Evolutionary conservation across 345 rosid species (phyloP), one percentile per base, ranked within the genome.

Genomic region (Gossypium stocksii): DNA sequence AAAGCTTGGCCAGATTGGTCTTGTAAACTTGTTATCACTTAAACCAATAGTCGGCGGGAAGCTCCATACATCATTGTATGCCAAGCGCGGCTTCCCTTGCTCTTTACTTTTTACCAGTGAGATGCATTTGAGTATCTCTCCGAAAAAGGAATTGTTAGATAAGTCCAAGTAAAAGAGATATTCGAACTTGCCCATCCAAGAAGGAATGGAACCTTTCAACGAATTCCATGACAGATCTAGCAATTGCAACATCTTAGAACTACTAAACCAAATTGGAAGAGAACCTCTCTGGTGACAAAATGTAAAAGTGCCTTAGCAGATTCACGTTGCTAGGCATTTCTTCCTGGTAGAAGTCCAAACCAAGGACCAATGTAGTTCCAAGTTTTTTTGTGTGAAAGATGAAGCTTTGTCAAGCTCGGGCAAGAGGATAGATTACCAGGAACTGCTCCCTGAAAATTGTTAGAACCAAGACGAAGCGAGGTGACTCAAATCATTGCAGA

Each of bases 81-180:
- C 10, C 8, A 72, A 44, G 2, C 23, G 9, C 1, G 14, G 23
- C 51, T 44, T 16, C 9, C 20, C 19, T 0, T 0, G 4, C 13
- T 1, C 70, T 7, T 62, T 2, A 14, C 58, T 10, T 0, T 2
- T 4, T 0, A 48, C n/a, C 0, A 45, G 71, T 77, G 80, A 2
- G 70, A 71, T 4, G 29, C 76, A 69, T 58, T 12, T 38, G 0
- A 83, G 75, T 34, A 82, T 80, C 23, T 72, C 67, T 16, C 83
- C 85, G 2, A 73, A 16, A 43, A 84, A 80, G 8, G 82, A 82
- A 70, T 82, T 84, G 52, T 70, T 41, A 4, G 74, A 80, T 13
- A 80, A 59, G 76, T 54, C 77, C 77, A 84, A 17, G 77, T 80
- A 84, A 15, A 79, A 73, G 34, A 84, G 87, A 48, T 0, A 34